phyloP scores from a whole-genome alignment of 305 asterid species.

The Rubia peregrina region DNA sequence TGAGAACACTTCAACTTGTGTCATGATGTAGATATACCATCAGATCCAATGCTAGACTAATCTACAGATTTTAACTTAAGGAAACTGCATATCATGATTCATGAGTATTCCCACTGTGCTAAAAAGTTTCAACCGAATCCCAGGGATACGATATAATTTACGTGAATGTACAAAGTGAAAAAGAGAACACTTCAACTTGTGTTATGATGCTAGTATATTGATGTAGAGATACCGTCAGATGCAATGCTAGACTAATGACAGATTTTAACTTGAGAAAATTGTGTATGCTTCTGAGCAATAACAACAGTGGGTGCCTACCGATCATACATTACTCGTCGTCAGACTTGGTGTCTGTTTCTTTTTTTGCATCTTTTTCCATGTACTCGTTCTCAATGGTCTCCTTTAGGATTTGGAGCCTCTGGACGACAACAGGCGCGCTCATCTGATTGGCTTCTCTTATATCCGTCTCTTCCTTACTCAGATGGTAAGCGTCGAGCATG shows the following conservation, averaged over 20 bases:
- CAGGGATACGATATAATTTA: neutral
- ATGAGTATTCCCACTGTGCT: neutral
- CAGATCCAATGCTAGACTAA: neutral
- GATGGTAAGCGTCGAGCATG: slow-evolving; percentile 88
- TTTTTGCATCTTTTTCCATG: slow-evolving; percentile 40
- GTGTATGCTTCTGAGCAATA: neutral
- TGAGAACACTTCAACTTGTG: neutral
- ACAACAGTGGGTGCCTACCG: neutral
- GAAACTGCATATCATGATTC: neutral
- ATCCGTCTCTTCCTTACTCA: slow-evolving; percentile 76
- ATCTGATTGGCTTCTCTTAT: slow-evolving; percentile 81
- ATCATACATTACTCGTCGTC: slow-evolving; percentile 27
- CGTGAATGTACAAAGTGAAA: neutral
- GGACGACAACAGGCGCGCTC: slow-evolving; percentile 73
- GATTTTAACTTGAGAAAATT: neutral
- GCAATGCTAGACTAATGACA: neutral
- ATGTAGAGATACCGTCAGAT: neutral
- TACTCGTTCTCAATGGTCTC: slow-evolving; percentile 86
- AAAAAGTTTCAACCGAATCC: neutral
- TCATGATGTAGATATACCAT: neutral
- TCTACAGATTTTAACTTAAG: neutral
- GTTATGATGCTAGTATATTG: neutral
- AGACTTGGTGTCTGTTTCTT: slow-evolving; percentile 24
- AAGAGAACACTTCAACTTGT: neutral
- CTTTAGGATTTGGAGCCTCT: slow-evolving; percentile 80